Evolutionary conservation across 2,329 filamentous ascomycete genomes (phyloP).

Genomic region (Leptodontidium sp.): DNA sequence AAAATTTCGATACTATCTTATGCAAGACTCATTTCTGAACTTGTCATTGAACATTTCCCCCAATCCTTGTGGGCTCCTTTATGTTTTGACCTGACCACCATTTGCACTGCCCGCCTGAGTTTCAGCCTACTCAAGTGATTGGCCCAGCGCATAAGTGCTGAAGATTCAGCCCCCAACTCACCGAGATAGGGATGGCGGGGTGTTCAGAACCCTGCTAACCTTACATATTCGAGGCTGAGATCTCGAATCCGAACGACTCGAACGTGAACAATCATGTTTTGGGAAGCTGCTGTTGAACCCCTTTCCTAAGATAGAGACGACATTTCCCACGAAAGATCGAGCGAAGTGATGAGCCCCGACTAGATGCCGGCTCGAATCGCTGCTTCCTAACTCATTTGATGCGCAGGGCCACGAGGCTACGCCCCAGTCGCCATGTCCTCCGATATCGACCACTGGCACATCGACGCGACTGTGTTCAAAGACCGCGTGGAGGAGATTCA

Average conservation of each 20-base stretch:
- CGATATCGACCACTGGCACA: constrained; percentile 25
- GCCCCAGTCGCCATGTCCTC: neutral
- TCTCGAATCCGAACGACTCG: neutral
- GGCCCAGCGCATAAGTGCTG: neutral
- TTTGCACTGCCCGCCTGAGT: neutral
- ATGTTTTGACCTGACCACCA: neutral
- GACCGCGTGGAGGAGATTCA: constrained; percentile 23
- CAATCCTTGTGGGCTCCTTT: too few species aligned
- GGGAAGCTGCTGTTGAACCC: neutral
- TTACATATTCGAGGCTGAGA: neutral
- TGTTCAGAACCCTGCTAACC: neutral
- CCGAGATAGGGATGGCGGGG: constrained; percentile 8
- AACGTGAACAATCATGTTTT: too few species aligned
- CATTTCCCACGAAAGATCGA: too few species aligned
- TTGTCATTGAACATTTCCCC: too few species aligned
- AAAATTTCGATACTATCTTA: too few species aligned
- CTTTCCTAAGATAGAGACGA: neutral
- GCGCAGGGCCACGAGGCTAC: neutral
- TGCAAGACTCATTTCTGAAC: too few species aligned
- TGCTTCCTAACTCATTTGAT: neutral
- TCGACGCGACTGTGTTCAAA: constrained; percentile 27
- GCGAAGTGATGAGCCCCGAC: too few species aligned
- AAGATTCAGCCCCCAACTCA: constrained; percentile 6
- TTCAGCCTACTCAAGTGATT: neutral
- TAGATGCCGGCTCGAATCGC: neutral